phyloP scores from a whole-genome alignment of 768 basidiomycete genomes.

The Suillus decipiens region DNA sequence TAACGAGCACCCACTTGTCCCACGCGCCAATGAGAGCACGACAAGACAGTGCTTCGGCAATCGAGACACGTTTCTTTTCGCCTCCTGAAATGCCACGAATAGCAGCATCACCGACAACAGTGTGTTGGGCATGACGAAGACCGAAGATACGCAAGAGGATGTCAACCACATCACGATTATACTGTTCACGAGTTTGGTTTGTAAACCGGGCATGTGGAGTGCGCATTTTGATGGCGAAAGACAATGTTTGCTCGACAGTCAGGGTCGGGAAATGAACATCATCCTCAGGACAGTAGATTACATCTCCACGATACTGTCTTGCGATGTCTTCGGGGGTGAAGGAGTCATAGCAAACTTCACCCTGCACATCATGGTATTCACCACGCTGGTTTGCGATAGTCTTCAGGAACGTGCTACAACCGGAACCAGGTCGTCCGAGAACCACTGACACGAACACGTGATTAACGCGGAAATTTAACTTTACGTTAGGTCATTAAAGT shows the following conservation, averaged over 20 bases:
- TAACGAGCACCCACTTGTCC: constrained; percentile 51
- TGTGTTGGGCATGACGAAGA: constrained; percentile 68
- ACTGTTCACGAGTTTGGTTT: neutral
- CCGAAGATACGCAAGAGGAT: constrained; percentile 73
- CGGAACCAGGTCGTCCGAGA: constrained; percentile 79
- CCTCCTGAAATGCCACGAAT: constrained; percentile 76
- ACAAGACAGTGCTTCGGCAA: constrained; percentile 83
- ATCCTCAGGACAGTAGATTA: constrained; percentile 60
- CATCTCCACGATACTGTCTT: constrained; percentile 76
- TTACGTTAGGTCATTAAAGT: neutral
- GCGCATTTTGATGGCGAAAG: constrained; percentile 71
- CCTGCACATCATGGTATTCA: constrained; percentile 55
- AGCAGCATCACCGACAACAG: constrained; percentile 78
- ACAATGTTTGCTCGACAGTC: constrained; percentile 76
- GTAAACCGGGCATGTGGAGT: constrained; percentile 30
- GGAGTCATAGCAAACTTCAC: constrained; percentile 77
- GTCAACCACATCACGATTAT: constrained; percentile 30
- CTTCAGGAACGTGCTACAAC: constrained; percentile 87
- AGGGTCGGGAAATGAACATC: constrained; percentile 84
- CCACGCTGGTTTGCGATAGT: constrained; percentile 74
- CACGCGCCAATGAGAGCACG: constrained; percentile 80
- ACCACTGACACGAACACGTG: constrained; percentile 41
- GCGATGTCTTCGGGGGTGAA: constrained; percentile 76
- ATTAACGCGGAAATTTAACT: neutral
- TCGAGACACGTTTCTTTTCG: constrained; percentile 82